Base-by-base conservation (phyloP, 345 rosid species). In the Acer negundo region DNA sequence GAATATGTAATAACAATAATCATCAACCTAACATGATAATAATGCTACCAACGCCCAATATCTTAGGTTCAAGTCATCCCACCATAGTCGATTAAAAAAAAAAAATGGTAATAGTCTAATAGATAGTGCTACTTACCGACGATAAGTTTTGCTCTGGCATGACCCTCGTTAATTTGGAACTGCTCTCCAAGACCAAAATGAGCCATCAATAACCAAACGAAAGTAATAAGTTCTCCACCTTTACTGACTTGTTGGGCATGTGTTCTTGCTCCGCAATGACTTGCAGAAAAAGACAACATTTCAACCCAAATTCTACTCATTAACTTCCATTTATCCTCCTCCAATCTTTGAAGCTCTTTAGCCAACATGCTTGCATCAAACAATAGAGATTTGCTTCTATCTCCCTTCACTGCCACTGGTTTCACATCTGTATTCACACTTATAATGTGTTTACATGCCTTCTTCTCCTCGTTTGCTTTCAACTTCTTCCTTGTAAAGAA, bases 191-290 rank as follows among this genome's bases (percentile, higher is more conserved):
- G 28, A n/a, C 97, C 91, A 10, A 93, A 82, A 79, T 93, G 97
- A 59, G 91, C 90, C 93, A 92, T 93, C 81, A 92, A 75, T 42
- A 93, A 64, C 95, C 97, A 89, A 67, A 92, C 87, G 63, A 85
- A 83, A 38, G 88, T 84, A 16, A 94, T 55, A 1, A 92, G 84
- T 87, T 90, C 90, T 9, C 90, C 95, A 0, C 98, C 97, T 82
- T 83, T 86, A 38, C 91, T 85, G 2, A 92, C 74, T 23, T 87
- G 85, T 46, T 89, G 90, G 9, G 91, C 90, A 78, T 93, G 98
- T 3, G 89, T 80, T 9, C 75, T 83, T 7, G 86, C 76, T 11
- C 89, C 77, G 74, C 93, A 88, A 28, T 92, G 90, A 59, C 87
- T 79, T 7, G 94, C 95, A 7, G 91, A 91, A 61, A 83, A 82